Evolutionary conservation across 2,329 filamentous ascomycete genomes (phyloP).

Genomic region (Aspergillus neotritici): DNA sequence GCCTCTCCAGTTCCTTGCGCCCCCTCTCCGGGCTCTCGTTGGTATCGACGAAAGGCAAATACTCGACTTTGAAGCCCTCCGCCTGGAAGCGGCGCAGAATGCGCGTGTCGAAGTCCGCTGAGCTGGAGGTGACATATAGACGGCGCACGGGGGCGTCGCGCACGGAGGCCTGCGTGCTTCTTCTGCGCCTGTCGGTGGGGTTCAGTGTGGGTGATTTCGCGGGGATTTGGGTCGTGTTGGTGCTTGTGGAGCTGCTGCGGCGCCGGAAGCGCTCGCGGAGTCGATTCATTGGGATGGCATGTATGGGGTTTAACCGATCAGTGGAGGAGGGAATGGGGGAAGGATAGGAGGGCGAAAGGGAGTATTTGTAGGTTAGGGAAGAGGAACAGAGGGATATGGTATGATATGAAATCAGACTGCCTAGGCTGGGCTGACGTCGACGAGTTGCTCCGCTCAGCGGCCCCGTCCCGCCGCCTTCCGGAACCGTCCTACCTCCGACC

Average conservation of each 20-base stretch:
- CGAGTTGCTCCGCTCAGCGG: conserved; percentile 5
- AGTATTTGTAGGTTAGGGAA: neutral
- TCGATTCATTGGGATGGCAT: conserved; percentile 9
- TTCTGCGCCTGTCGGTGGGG: conserved; percentile 6
- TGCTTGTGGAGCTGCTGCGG: conserved; percentile 10
- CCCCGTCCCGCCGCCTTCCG: too few species aligned
- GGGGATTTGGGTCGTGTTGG: conserved; percentile 2
- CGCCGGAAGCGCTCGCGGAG: conserved; percentile 14
- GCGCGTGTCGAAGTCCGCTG: conserved; percentile 46
- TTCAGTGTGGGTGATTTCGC: conserved; percentile 1
- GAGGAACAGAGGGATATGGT: too few species aligned
- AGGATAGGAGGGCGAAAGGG: neutral
- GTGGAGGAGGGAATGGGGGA: neutral
- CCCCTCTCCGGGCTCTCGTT: conserved; percentile 38
- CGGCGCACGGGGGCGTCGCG: conserved; percentile 15
- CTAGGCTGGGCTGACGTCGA: conserved; percentile 18
- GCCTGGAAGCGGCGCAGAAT: conserved; percentile 49
- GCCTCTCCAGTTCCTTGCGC: conserved; percentile 44
- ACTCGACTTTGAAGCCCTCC: conserved; percentile 55
- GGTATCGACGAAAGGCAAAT: conserved; percentile 42
- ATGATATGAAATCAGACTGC: too few species aligned
- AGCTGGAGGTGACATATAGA: conserved; percentile 28
- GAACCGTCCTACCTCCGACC: too few species aligned
- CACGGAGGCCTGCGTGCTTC: neutral
- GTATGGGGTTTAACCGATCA: neutral